Evolutionary conservation across 1,284 basidiomycete species (phyloP).

Genomic region (Tylopilus sp.): DNA sequence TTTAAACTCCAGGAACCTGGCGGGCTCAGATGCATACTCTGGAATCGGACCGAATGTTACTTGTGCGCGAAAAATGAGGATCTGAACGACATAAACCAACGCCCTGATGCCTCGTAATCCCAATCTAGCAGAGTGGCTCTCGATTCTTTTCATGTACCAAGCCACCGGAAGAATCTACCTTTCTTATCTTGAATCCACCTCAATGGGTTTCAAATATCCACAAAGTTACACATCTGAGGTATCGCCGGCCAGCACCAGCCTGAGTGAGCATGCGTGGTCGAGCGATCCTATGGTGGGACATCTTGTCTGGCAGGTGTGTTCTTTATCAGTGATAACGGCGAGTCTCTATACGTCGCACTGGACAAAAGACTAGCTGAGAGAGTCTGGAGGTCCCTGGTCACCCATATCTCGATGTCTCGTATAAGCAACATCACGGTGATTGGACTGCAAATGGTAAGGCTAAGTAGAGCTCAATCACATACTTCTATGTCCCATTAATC

Average conservation of each 20-base stretch:
- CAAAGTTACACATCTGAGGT: background rate
- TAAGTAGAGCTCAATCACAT: slow-evolving; percentile 14
- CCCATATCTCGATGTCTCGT: background rate
- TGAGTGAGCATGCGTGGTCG: background rate
- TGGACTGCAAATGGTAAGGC: background rate
- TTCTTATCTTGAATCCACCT: background rate
- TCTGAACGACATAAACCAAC: slow-evolving; percentile 1
- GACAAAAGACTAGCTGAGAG: slow-evolving; percentile 10
- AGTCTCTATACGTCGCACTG: background rate
- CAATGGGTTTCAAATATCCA: background rate
- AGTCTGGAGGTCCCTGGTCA: background rate
- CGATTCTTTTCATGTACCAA: no score
- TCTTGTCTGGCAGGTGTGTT: background rate
- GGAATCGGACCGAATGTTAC: background rate
- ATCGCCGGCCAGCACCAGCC: background rate
- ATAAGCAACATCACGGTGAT: background rate
- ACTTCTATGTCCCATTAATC: slow-evolving; percentile 6
- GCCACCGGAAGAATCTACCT: background rate
- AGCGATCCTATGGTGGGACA: background rate
- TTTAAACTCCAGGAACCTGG: slow-evolving; percentile 11
- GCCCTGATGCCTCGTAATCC: no score
- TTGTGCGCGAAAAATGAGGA: no score
- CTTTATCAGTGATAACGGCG: background rate
- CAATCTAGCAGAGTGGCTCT: no score
- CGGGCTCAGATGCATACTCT: background rate